phyloP scores from a whole-genome alignment of 768 basidiomycete species.

The Suillus brevipes region DNA sequence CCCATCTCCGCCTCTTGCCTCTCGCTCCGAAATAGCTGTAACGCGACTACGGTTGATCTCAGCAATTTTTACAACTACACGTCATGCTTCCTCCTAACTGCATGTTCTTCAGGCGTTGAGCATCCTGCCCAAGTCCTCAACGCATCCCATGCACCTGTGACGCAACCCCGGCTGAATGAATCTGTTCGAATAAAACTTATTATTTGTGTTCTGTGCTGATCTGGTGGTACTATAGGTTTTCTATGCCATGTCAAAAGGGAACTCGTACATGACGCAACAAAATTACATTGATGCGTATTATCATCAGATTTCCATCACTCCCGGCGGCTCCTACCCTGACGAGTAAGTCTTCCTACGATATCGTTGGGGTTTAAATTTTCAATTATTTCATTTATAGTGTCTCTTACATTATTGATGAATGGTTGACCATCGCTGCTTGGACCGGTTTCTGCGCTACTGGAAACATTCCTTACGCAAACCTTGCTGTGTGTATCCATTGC shows the following conservation, averaged over 20 bases:
- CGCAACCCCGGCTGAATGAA: conserved; percentile 19
- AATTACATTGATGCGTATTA: conserved; percentile 27
- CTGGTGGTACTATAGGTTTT: conserved; percentile 13
- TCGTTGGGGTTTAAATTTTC: background rate
- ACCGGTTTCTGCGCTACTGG: conserved; percentile 21
- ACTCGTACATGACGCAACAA: conserved; percentile 21
- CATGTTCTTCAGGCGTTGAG: conserved; percentile 6
- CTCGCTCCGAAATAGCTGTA: conserved; percentile 23
- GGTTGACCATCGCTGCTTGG: conserved; percentile 24
- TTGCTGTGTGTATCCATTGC: conserved; percentile 13
- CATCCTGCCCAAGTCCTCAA: conserved; percentile 13
- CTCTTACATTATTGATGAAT: conserved; percentile 8
- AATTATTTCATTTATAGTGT: conserved; percentile 10
- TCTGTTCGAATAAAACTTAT: conserved; percentile 8
- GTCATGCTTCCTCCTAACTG: conserved; percentile 23
- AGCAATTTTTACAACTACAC: conserved; percentile 21
- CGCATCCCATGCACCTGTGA: conserved; percentile 14
- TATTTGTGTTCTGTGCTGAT: background rate
- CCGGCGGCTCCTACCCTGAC: conserved; percentile 19
- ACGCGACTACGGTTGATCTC: conserved; percentile 18
- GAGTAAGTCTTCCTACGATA: conserved; percentile 11
- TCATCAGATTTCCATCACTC: conserved; percentile 19
- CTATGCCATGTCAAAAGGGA: conserved; percentile 20
- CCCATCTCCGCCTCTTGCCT: conserved; percentile 9
- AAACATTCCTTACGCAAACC: conserved; percentile 23